Evolutionary conservation across 768 basidiomycete species (phyloP).

Genomic region (button mushroom (Agaricus bisporus)): DNA sequence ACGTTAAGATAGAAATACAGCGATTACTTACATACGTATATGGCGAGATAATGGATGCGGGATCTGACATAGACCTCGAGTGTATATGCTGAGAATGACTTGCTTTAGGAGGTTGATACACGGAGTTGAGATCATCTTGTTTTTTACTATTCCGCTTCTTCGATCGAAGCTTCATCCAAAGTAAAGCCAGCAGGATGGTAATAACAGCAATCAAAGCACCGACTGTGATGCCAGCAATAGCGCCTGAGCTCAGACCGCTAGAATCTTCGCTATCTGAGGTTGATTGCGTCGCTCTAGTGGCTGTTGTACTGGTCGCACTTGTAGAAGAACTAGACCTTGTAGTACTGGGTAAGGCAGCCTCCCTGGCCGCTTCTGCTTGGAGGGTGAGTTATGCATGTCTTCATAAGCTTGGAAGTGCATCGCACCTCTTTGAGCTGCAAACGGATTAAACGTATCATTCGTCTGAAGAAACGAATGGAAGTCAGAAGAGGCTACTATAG

Average conservation of each 20-base stretch:
- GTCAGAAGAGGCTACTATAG: conserved; percentile 8
- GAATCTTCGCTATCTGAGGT: background rate
- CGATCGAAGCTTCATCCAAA: conserved; percentile 32
- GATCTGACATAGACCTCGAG: conserved; percentile 1
- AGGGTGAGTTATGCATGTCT: background rate
- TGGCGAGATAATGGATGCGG: conserved; percentile 1
- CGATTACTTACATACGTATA: conserved; percentile 6
- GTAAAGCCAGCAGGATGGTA: conserved; percentile 25
- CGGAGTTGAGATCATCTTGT: background rate
- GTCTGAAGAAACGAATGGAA: conserved; percentile 17
- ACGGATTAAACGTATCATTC: conserved; percentile 28
- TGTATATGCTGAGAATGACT: background rate
- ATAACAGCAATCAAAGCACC: conserved; percentile 43
- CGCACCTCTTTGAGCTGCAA: conserved; percentile 23
- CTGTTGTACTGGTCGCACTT: background rate
- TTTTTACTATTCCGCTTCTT: conserved; percentile 15
- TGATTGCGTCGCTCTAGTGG: background rate
- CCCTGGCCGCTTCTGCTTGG: background rate
- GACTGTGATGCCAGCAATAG: conserved; percentile 57
- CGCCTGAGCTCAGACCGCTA: conserved; percentile 35
- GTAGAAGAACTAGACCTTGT: background rate
- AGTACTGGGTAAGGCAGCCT: background rate
- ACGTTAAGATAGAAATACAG: background rate
- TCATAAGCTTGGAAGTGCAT: too few species aligned
- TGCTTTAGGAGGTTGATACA: background rate